Evolutionary conservation across 2,329 filamentous ascomycete genomes (phyloP).

Genomic region (Neurospora sp.): DNA sequence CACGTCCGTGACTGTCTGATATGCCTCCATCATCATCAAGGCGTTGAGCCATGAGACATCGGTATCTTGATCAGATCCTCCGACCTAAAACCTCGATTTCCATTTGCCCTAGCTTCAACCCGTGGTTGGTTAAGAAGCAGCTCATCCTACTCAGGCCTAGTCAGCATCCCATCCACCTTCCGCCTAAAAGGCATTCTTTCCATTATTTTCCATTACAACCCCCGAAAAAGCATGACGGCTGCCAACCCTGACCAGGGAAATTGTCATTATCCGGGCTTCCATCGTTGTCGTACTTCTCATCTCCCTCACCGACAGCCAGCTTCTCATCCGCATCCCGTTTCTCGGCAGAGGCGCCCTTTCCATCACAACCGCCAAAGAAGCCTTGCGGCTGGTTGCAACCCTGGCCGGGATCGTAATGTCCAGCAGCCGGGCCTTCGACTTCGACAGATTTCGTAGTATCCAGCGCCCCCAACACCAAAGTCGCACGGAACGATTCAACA

Average conservation of each 20-base stretch:
- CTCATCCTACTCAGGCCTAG: not conserved
- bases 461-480: too few relatives aligned
- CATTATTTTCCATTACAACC: not conserved
- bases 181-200: not conserved
- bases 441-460: too few relatives aligned
- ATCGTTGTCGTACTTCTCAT: not conserved
- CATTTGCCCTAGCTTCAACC: not conserved
- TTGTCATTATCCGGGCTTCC: not conserved
- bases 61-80: not conserved
- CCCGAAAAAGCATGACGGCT: not conserved
- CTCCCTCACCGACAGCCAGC: too few relatives aligned
- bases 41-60: not conserved
- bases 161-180: not conserved
- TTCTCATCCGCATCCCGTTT: too few relatives aligned
- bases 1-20: not conserved
- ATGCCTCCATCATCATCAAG: not conserved
- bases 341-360: not conserved
- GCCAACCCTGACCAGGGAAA: not conserved
- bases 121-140: not conserved
- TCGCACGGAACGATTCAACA: too few relatives aligned
- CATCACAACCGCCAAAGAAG: too few relatives aligned
- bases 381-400: too few relatives aligned
- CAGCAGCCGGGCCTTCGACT: too few relatives aligned
- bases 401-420: too few relatives aligned
- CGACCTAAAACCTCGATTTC: not conserved